Percentiles rank a stretch among this genome's conserved stretches.
These are phyloP conservation scores for Citeromyces hawaiiensis DNA, from an alignment of 1,139 yeast species.

Conservation along the genomic window DNA sequence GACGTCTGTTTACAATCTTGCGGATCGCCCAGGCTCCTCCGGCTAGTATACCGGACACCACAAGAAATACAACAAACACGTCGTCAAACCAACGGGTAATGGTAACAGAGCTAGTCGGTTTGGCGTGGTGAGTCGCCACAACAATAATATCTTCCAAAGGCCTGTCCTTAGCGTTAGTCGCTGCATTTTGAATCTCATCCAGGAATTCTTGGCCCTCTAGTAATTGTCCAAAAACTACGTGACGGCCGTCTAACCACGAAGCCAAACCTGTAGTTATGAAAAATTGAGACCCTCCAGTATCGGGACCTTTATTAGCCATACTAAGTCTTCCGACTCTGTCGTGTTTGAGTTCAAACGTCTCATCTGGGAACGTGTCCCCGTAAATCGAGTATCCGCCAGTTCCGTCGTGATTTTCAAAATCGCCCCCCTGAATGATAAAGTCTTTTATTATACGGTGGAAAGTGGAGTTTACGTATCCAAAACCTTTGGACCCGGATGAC, in stretches of 20 bases:
- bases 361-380: constrained; percentile 59
- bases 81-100: constrained; percentile 1
- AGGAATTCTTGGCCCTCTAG: constrained; percentile 53
- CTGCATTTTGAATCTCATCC: constrained; percentile 36
- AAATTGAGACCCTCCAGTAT: constrained; percentile 74
- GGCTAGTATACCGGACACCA: not conserved
- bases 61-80: not conserved
- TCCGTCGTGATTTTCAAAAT: constrained; percentile 55
- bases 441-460: constrained; percentile 70
- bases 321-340: constrained; percentile 57
- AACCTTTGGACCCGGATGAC: constrained; percentile 43
- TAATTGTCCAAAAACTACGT: constrained; percentile 78
- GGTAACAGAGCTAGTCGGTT: constrained; percentile 1
- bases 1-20: not conserved
- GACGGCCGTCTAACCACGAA: constrained; percentile 51
- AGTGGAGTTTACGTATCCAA: constrained; percentile 41
- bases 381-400: constrained; percentile 68
- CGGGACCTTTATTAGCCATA: constrained; percentile 74
- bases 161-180: constrained; percentile 33
- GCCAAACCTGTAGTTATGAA: constrained; percentile 47
- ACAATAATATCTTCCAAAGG: constrained; percentile 32
- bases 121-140: not conserved
- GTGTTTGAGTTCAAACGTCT: constrained; percentile 53
- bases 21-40: constrained; percentile 1
- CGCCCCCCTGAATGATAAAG: constrained; percentile 81